phyloP scores from a whole-genome alignment of 495 filamentous ascomycete species.

The Penicillium malachiteum region DNA sequence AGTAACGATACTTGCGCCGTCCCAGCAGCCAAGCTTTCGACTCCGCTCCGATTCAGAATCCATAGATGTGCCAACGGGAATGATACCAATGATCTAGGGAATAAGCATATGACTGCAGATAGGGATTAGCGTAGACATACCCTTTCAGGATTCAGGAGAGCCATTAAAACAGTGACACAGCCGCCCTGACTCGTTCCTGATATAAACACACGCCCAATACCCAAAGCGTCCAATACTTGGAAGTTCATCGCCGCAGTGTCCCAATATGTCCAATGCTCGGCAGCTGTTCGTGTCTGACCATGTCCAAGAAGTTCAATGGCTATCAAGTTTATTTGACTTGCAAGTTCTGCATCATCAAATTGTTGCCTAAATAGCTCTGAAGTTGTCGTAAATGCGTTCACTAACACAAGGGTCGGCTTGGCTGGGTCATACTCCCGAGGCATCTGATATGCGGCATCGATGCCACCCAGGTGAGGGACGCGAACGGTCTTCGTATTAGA shows the following conservation, averaged over 20 bases:
- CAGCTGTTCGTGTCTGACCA: slow-evolving; percentile 41
- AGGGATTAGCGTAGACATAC: slow-evolving; percentile 17
- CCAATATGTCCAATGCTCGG: slow-evolving; percentile 52
- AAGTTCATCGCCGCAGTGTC: slow-evolving; percentile 51
- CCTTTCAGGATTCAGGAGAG: slow-evolving; percentile 57
- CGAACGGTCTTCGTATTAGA: slow-evolving; percentile 21
- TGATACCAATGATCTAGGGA: slow-evolving; percentile 52
- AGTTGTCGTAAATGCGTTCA: slow-evolving; percentile 39
- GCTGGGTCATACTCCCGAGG: slow-evolving; percentile 29
- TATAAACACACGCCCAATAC: slow-evolving; percentile 54
- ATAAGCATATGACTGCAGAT: neutral
- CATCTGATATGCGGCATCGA: slow-evolving; percentile 34
- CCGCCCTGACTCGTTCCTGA: slow-evolving; percentile 64
- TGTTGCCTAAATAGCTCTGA: slow-evolving; percentile 31
- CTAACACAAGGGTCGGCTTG: slow-evolving; percentile 39
- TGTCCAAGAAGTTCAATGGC: slow-evolving; percentile 55
- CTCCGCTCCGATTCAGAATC: slow-evolving; percentile 58
- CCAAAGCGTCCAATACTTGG: slow-evolving; percentile 52
- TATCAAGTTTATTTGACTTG: slow-evolving; percentile 41
- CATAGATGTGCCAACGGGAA: slow-evolving; percentile 63
- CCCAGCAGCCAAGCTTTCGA: slow-evolving; percentile 56
- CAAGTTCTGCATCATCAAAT: slow-evolving; percentile 25
- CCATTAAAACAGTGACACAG: slow-evolving; percentile 61
- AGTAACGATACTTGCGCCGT: slow-evolving; percentile 41
- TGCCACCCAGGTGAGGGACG: slow-evolving; percentile 40